Evolutionary conservation across 176 grass and related monocot genomes (phyloP), one percentile per base, ranked within the genome.

Genomic region (Aegilops tauschii): DNA sequence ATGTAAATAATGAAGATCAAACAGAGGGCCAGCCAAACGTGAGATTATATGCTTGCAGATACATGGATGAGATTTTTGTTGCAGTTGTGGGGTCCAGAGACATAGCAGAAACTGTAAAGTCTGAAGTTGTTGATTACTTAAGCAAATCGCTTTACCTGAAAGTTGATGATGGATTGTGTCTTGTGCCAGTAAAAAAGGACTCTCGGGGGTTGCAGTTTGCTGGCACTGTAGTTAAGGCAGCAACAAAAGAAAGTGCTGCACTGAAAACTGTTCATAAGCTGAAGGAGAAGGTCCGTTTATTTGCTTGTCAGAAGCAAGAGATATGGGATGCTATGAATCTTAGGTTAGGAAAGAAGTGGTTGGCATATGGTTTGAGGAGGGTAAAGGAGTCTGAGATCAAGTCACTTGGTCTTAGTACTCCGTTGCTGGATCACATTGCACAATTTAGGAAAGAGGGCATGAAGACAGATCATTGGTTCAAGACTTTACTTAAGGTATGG

Each of bases 361-460:
- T 98, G 69, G 92, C 93, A 66, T 84, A 95, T 94, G 86, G 93
- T 84, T 94, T 98, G 86, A 95, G 90, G 82, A 94, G 92, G 82
- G 73, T 98, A 75, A 95, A 95, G 91, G 96, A 98, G 82, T 95
- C 93, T 85, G 96, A 98, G 89, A 98, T 98, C 78, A 91, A 98
- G 61, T 76, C 91, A 54, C 93, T 98, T 52, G 82, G 86, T 47
- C 89, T 98, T 75, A 95, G 93, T 80, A 95, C 93, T 44, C 96
- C 92, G 37, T 90, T 94, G 83, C 52, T 98, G 80, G 96, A 98
- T 87, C 86, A 98, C 50, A 83, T 98, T 68, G 86, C 93, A 59
- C 88, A 95, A 80, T 95, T 89, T 73, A 92, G 92, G 37, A 98
- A 98, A 91, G 93, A 94, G n/a, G 92, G 93, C 21, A 98, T 98